A percentile compares a stretch with the other conserved stretches of the same genome.
These are phyloP conservation scores for Diaporthe destruens DNA, from an alignment of 2,329 filamentous ascomycete species.

Conservation along the genomic window DNA sequence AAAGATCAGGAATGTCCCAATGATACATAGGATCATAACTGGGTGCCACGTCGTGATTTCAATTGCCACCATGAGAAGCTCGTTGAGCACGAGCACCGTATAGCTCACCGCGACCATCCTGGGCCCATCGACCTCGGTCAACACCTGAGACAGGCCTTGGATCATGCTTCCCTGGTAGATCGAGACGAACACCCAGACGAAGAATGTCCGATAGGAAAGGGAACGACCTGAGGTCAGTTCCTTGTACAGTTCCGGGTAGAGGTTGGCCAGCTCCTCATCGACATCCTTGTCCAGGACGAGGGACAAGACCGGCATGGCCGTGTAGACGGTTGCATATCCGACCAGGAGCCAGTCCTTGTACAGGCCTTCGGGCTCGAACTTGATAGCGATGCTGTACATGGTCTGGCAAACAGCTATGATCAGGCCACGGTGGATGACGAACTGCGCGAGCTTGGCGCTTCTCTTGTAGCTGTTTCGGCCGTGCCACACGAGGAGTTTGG, in stretches of 20 bases:
- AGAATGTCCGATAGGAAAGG: slow-evolving; percentile 93
- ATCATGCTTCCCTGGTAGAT: slow-evolving; percentile 97
- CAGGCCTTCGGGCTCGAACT: slow-evolving; percentile 92
- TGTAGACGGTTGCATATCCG: slow-evolving; percentile 96
- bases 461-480: slow-evolving; percentile 98
- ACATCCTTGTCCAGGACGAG: slow-evolving; percentile 96
- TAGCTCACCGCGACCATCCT: slow-evolving; percentile 92
- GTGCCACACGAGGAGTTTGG: slow-evolving; percentile 98
- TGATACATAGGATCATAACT: slow-evolving; percentile 85
- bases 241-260: slow-evolving; percentile 98
- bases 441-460: slow-evolving; percentile 94
- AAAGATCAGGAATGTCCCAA: slow-evolving; percentile 87
- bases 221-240: slow-evolving; percentile 92
- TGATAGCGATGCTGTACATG: slow-evolving; percentile 93
- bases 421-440: slow-evolving; percentile 96
- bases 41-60: slow-evolving; percentile 98
- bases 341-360: slow-evolving; percentile 98
- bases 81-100: slow-evolving; percentile 91
- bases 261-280: slow-evolving; percentile 90
- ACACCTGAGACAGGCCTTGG: slow-evolving; percentile 90
- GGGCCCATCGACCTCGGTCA: slow-evolving; percentile 80
- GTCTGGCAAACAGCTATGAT: slow-evolving; percentile 98
- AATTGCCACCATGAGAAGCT: slow-evolving; percentile 96
- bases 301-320: slow-evolving; percentile 91
- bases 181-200: slow-evolving; percentile 94